phyloP scores from a whole-genome alignment of 305 asterid species.

The Fraxinus paxiana region DNA sequence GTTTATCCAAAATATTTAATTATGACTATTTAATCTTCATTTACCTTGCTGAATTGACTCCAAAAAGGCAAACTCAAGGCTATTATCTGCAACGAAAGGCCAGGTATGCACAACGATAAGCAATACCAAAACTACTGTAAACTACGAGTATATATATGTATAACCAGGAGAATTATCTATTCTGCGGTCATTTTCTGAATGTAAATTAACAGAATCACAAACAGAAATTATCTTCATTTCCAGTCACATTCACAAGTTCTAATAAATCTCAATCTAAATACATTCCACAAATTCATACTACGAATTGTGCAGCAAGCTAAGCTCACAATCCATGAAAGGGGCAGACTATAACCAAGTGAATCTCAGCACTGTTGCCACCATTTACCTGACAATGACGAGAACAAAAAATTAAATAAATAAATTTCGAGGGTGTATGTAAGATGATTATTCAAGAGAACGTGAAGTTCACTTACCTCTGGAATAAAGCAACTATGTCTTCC shows the following conservation, averaged over 20 bases:
- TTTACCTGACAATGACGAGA: conserved; percentile 33
- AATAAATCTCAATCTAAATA: background rate
- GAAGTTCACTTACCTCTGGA: conserved; percentile 42
- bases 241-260: conserved; percentile 20
- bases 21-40: background rate
- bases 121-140: background rate
- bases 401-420: background rate
- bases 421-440: background rate
- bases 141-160: background rate
- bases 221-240: background rate
- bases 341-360: background rate
- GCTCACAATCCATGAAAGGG: conserved; percentile 4
- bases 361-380: conserved; percentile 7
- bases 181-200: background rate
- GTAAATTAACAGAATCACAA: background rate
- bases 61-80: background rate
- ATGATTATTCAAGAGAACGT: conserved; percentile 2
- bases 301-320: background rate
- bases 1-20: background rate
- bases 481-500: conserved; percentile 58
- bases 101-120: background rate
- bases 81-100: background rate
- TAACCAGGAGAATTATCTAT: background rate
- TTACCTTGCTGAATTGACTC: background rate
- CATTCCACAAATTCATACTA: background rate